phyloP scores from a whole-genome alignment of 805 yeast species.

The Lachancea fermentati region DNA sequence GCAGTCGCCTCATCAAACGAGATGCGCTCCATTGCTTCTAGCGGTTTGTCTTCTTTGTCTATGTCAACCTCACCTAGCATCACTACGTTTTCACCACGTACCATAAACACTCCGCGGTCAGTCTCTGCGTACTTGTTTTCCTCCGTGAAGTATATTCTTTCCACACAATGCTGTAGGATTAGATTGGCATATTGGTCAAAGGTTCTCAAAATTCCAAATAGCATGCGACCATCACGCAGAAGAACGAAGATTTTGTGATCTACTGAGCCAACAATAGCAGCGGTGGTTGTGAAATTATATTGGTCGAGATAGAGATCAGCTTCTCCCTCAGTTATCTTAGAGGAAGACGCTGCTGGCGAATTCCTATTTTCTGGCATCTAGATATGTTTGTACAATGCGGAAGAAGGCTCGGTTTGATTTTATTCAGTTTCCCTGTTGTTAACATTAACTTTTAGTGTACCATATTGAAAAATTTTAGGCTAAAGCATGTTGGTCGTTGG shows the following conservation, averaged over 20 bases:
- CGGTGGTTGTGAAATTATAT: conserved; percentile 81
- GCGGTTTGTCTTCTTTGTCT: conserved; percentile 71
- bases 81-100: conserved; percentile 94
- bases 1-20: conserved; percentile 57
- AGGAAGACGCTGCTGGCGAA: conserved; percentile 1
- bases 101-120: conserved; percentile 74
- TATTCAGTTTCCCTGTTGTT: too few species aligned
- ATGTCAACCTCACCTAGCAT: conserved; percentile 91
- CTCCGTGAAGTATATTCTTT: conserved; percentile 65
- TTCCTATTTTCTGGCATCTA: conserved; percentile 5
- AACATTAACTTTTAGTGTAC: too few species aligned
- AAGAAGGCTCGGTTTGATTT: too few species aligned
- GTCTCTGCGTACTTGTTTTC: conserved; percentile 62
- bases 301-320: conserved; percentile 67
- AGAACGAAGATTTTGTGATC: conserved; percentile 78
- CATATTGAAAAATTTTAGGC: too few species aligned
- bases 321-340: conserved; percentile 36
- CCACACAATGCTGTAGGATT: conserved; percentile 85
- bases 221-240: conserved; percentile 81
- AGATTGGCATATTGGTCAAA: conserved; percentile 93
- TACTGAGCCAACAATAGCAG: conserved; percentile 83
- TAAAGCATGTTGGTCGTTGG: too few species aligned
- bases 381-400: too few species aligned
- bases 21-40: conserved; percentile 50
- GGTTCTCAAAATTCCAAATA: conserved; percentile 86